phyloP scores from a whole-genome alignment of 1,284 basidiomycete genomes.

The Coniophora puteana region DNA sequence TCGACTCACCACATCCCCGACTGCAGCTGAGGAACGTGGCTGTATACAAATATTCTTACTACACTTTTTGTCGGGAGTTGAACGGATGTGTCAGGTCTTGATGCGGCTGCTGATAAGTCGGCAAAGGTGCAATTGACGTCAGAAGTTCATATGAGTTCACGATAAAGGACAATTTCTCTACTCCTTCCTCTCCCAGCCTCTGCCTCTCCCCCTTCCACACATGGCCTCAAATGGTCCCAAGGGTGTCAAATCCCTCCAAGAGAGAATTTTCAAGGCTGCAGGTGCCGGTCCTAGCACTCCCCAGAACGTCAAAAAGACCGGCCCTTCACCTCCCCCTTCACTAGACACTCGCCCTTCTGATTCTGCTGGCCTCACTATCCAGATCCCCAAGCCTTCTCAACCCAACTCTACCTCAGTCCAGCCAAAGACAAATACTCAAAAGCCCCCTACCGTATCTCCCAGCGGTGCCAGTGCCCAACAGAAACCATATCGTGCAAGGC shows the following conservation, averaged over 20 bases:
- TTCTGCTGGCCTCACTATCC: conserved; percentile 60
- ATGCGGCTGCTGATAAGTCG: too few relatives aligned
- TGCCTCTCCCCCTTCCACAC: too few relatives aligned
- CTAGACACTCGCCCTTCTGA: conserved; percentile 32
- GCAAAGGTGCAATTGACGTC: too few relatives aligned
- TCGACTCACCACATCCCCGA: too few relatives aligned
- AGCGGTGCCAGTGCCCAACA: conserved; percentile 22
- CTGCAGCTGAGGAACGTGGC: too few relatives aligned
- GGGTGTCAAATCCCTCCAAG: conserved; percentile 66
- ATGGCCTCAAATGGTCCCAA: conserved; percentile 40
- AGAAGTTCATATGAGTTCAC: not conserved
- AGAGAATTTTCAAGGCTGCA: conserved; percentile 71
- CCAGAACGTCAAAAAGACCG: conserved; percentile 17
- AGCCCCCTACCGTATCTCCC: conserved; percentile 34
- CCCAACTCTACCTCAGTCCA: conserved; percentile 26
- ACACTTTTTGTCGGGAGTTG: too few relatives aligned
- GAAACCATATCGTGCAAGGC: conserved; percentile 50
- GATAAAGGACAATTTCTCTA: not conserved
- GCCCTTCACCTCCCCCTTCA: too few relatives aligned
- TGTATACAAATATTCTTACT: too few relatives aligned
- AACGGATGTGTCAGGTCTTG: too few relatives aligned
- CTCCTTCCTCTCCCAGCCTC: conserved; percentile 1
- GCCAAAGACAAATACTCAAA: conserved; percentile 41
- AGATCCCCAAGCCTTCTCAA: conserved; percentile 66
- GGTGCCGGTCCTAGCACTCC: conserved; percentile 24